Evolutionary conservation across 257 asterid genomes (phyloP).

Genomic region (Petunia axillaris): DNA sequence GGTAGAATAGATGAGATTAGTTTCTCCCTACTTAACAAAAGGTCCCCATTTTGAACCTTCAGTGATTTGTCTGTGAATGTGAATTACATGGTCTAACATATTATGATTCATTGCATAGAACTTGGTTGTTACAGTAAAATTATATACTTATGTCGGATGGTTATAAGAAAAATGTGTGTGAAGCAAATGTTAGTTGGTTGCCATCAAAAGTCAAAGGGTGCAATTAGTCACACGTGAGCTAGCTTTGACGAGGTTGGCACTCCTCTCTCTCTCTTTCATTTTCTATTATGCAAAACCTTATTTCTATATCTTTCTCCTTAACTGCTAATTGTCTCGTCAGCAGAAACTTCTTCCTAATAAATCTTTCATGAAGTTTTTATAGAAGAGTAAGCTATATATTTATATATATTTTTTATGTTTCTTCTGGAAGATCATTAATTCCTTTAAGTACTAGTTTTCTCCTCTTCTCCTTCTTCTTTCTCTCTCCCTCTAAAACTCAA

Average conservation of each 20-base stretch:
- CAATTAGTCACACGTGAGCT: constrained; percentile 65
- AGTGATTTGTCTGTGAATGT: not conserved
- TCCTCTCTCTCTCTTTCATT: constrained; percentile 35
- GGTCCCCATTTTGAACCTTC: not conserved
- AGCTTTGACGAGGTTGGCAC: constrained; percentile 50
- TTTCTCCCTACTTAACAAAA: no score
- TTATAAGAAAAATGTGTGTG: constrained; percentile 28
- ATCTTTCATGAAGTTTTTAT: not conserved
- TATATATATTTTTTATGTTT: not conserved
- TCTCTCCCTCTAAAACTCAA: constrained; percentile 13
- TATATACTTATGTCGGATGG: no score
- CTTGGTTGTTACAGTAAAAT: not conserved
- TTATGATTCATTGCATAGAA: not conserved
- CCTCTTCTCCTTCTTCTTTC: constrained; percentile 25
- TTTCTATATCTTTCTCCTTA: not conserved
- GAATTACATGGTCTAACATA: not conserved
- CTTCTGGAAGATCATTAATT: constrained; percentile 7
- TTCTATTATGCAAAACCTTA: not conserved
- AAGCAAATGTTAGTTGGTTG: constrained; percentile 39
- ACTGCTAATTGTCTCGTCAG: not conserved
- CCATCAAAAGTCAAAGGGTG: constrained; percentile 65
- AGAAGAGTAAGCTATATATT: not conserved
- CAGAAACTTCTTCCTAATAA: not conserved
- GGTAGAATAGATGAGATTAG: no score
- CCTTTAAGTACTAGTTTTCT: constrained; percentile 44